Conservation (phyloP, 2,329 filamentous ascomycete genomes). For the Sporothrix variecibatus region DNA sequence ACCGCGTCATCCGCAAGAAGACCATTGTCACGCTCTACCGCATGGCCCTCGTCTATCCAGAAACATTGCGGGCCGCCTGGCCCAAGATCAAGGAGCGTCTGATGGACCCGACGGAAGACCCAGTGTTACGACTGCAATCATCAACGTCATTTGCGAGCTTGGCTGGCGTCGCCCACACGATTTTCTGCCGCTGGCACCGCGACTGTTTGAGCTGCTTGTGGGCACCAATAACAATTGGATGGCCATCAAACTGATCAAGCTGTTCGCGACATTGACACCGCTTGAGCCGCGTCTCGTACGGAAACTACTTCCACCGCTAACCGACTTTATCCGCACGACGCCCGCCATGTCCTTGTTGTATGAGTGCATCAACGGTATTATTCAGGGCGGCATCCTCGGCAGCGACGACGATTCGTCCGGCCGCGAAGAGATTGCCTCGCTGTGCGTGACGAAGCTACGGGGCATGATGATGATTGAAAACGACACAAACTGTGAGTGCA, state of each 20-base stretch:
- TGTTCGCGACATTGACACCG: constrained; percentile 95
- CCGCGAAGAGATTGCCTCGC: constrained; percentile 84
- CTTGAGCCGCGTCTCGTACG: constrained; percentile 87
- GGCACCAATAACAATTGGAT: constrained; percentile 98
- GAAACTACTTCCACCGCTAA: constrained; percentile 87
- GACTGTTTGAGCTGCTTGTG: constrained; percentile 88
- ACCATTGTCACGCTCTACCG: constrained; percentile 93
- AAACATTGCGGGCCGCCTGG: constrained; percentile 89
- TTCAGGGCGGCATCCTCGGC: constrained; percentile 91
- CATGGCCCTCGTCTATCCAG: constrained; percentile 92
- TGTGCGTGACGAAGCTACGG: constrained; percentile 90
- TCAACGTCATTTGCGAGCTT: constrained; percentile 95
- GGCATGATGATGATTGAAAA: constrained; percentile 93
- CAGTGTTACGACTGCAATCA: constrained; percentile 91
- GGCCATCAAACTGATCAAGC: constrained; percentile 98
- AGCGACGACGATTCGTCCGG: constrained; percentile 74
- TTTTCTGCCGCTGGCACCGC: constrained; percentile 86
- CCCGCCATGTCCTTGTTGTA: constrained; percentile 97
- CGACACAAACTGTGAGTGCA: constrained; percentile 78
- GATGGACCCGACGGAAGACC: constrained; percentile 87
- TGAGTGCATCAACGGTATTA: constrained; percentile 97
- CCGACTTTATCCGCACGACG: constrained; percentile 90
- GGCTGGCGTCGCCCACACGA: constrained; percentile 93
- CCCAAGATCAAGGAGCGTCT: constrained; percentile 95
- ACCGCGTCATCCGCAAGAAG: constrained; percentile 88